Evolutionary conservation across 306 rosid genomes (phyloP), one percentile per base, ranked within the genome.

Genomic region (Ormosia semicastrata): DNA sequence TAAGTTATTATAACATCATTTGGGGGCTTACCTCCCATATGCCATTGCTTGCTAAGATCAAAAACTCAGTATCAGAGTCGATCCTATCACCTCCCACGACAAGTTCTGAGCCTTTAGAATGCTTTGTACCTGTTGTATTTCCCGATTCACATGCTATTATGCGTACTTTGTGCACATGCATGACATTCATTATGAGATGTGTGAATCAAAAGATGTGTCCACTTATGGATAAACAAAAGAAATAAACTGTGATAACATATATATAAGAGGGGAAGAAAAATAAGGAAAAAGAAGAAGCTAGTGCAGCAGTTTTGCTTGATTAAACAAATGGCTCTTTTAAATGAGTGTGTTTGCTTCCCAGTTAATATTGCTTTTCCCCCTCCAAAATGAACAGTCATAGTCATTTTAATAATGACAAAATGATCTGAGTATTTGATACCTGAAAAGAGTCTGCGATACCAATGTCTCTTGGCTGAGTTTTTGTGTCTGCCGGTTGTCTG

Each of bases 21-120:
- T 59, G 14, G 1, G 1, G 62, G 65, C 76, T 77, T 89, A 91
- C 98, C 92, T 94, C 94, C 98, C 97, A 94, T 81, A 94, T 90
- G 66, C 95, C 98, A 53, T 30, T 56, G 88, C 94, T 93, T 76
- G 91, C 98, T 56, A 94, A 81, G 76, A 94, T 88, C 59, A 94
- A 75, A 78, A 94, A 94, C 47, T 94, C 97, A 41, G 89, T 93
- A 40, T 73, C 85, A 3, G 85, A 52, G 41, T 90, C 86, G 7
- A 93, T 79, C 78, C 84, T 87, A 58, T 91, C 89, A 18, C 57
- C 58, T 76, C 89, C 91, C 58, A 93, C 75, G 32, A 88, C 86
- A 71, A 94, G 81, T 58, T 92, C 95, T 15, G 92, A 84, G 74
- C 86, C 56, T 72, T 62, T 88, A 1, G 76, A 41, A 24, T 44